Percentiles rank a stretch among this genome's conserved stretches.
phyloP scores from a whole-genome alignment of 2,329 filamentous ascomycete genomes.

The Talaromyces albobiverticillius region DNA sequence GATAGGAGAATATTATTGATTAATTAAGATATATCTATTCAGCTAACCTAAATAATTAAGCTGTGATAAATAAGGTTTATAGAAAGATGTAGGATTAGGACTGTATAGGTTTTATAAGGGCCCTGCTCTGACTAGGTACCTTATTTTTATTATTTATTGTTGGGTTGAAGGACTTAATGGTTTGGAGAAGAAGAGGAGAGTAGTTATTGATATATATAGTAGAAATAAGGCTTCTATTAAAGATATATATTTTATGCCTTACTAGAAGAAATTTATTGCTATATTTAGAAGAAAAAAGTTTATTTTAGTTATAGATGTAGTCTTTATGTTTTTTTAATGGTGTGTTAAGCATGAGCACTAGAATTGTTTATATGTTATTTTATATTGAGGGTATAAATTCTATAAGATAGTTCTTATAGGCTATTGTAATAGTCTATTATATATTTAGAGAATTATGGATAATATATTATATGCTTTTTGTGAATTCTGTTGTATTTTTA shows the following conservation, averaged over 20 bases:
- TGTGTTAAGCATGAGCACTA: neutral
- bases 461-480: neutral
- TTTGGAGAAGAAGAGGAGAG: neutral
- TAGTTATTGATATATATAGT: neutral
- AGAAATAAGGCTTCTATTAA: neutral
- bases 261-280: neutral
- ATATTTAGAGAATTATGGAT: neutral
- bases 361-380: neutral
- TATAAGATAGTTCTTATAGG: neutral
- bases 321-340: neutral
- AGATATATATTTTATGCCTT: neutral
- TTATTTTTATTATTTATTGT: neutral
- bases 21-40: neutral
- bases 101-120: too few species aligned
- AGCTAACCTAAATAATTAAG: neutral
- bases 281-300: neutral
- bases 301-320: neutral
- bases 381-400: neutral
- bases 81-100: neutral
- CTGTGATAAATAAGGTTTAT: neutral
- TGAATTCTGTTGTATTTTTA: neutral
- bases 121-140: too few species aligned
- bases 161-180: neutral
- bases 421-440: neutral
- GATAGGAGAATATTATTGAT: neutral